phyloP scores from a whole-genome alignment of 305 asterid genomes.

The Rubia occidens region DNA sequence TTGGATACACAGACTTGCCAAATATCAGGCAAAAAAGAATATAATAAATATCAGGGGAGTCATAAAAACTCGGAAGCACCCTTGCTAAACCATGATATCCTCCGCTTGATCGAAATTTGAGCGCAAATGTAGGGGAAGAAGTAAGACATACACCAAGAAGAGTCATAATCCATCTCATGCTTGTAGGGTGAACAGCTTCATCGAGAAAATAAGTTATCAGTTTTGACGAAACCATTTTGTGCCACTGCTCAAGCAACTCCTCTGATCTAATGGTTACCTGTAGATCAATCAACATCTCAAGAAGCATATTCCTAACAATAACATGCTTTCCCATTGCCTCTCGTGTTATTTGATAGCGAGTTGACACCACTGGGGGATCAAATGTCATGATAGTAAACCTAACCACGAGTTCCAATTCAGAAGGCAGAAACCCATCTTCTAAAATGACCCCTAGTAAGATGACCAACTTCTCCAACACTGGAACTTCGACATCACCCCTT shows the following conservation, averaged over 20 bases:
- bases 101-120: constrained; percentile 91
- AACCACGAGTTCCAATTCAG: constrained; percentile 95
- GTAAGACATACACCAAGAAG: constrained; percentile 94
- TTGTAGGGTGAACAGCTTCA: constrained; percentile 98
- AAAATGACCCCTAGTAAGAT: constrained; percentile 86
- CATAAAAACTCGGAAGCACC: constrained; percentile 95
- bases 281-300: constrained; percentile 97
- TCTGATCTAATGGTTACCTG: constrained; percentile 92
- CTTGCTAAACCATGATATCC: constrained; percentile 92
- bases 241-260: constrained; percentile 99
- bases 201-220: constrained; percentile 87
- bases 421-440: constrained; percentile 97
- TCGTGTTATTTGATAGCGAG: constrained; percentile 56
- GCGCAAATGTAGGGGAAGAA: constrained; percentile 92
- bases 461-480: constrained; percentile 87
- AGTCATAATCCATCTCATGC: constrained; percentile 99
- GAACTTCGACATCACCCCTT: constrained; percentile 99
- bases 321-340: constrained; percentile 98
- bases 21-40: constrained; percentile 91
- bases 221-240: constrained; percentile 91
- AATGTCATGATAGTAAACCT: constrained; percentile 96
- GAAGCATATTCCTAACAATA: constrained; percentile 95
- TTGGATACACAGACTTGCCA: constrained; percentile 96
- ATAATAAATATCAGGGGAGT: constrained; percentile 97
- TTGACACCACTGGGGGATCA: constrained; percentile 79